Base-by-base conservation (phyloP, 2,329 filamentous ascomycete species). In the Hypoxylon sp. region DNA sequence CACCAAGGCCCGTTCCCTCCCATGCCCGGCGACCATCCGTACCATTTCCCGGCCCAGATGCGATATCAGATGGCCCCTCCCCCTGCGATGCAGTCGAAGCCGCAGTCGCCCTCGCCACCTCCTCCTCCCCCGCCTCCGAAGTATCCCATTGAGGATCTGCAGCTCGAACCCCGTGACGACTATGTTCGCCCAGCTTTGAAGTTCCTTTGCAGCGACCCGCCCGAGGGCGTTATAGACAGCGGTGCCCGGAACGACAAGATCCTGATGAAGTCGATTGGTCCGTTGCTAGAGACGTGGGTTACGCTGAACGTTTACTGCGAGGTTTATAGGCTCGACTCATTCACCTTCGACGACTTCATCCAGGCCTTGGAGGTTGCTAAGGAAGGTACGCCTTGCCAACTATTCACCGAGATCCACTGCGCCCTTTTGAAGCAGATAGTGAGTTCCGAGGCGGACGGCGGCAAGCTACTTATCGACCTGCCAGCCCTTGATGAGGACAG, bases 251-350 rank as follows among this genome's bases (percentile, higher is more conserved):
- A 80, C 49, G 79, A 83, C 38, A 85, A 87, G 33, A 86, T 98
- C 50, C 78, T 88, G 17, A 95, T 94, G 86, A 87, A 89, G 67
- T 94, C 92, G 3, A 85, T 97, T n/a, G 92, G 93, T 0, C 83
- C 87, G 2, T 78, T 98, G 13, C 77, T 99, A 20, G 94, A 97
- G 75, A 91, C 91, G 0, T 99, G 95, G 95, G 92, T 97, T 68
- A 97, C 93, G 0, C 81, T 99, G 27, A 99, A 97, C 69, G 94
- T 99, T n/a, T 97, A 97, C 72, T 96, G 92, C 70, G 92, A 97
- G 69, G 89, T 97, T 15, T 96, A 96, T 71, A 86, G 91, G 69
- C 82, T 99, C 21, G 95, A 99, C 74, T 98, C 94, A 0, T 99
- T 99, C 71, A 98, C 94, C 0, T 96, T 98, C 69, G 95, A 99